phyloP scores from a whole-genome alignment of 176 grass and related monocot genomes.

The Olyra latifolia region DNA sequence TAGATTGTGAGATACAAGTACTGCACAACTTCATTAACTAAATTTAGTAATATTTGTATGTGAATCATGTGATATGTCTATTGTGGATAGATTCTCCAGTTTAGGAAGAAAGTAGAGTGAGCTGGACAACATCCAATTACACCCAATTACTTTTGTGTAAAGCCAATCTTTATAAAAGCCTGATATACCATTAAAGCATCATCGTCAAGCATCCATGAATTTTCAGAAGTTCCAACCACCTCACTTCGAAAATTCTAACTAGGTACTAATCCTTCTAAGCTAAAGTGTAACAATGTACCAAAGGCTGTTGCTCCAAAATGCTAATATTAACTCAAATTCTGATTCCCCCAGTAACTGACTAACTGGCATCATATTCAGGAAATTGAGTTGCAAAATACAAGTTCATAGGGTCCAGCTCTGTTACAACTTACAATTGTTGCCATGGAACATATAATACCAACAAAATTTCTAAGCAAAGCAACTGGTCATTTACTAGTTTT shows the following conservation, averaged over 20 bases:
- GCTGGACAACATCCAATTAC: not conserved
- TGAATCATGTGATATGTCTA: not conserved
- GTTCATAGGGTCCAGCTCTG: not conserved
- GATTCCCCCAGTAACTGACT: not conserved
- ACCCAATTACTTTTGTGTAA: not conserved
- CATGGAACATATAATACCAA: not conserved
- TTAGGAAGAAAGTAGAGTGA: constrained; percentile 1
- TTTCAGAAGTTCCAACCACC: not conserved
- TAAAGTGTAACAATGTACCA: constrained; percentile 3
- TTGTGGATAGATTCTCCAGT: not conserved
- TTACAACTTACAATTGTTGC: not conserved
- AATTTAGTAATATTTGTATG: not conserved
- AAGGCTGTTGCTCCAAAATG: not conserved
- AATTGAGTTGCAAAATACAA: not conserved
- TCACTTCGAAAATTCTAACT: constrained; percentile 20
- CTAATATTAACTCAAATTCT: not conserved
- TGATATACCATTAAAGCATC: not conserved
- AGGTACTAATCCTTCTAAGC: not conserved
- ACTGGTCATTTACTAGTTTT: not conserved
- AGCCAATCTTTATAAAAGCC: not conserved
- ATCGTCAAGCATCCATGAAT: not conserved
- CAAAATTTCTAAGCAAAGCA: not conserved
- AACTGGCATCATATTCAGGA: not conserved
- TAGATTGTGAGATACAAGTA: not conserved
- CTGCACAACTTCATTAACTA: not conserved